Conservation (phyloP, 805 yeast species). For the Hanseniaspora nectarophila region DNA sequence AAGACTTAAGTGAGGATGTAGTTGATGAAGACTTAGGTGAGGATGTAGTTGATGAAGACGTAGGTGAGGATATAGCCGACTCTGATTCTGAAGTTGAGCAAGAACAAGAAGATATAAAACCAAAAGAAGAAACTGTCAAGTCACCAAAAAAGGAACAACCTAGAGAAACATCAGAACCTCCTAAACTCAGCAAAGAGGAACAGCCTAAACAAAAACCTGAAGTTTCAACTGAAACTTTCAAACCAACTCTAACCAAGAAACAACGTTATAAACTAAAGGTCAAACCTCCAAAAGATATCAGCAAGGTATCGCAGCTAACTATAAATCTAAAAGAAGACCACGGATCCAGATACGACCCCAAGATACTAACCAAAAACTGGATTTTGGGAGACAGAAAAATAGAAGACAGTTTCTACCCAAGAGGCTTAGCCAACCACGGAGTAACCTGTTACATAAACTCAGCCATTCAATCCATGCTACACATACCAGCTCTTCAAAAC, state of each 20-base stretch:
- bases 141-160: slow-evolving; percentile 14
- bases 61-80: slow-evolving; percentile 18
- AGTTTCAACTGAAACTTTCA: background rate
- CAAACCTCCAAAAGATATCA: background rate
- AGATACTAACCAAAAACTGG: slow-evolving; percentile 63
- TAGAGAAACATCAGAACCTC: slow-evolving; percentile 14
- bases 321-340: slow-evolving; percentile 41
- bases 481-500: slow-evolving; percentile 81
- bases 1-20: slow-evolving; percentile 23
- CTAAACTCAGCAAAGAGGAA: background rate
- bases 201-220: background rate
- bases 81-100: background rate
- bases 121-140: background rate
- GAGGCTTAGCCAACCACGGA: slow-evolving; percentile 77
- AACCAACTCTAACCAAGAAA: background rate
- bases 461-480: slow-evolving; percentile 82
- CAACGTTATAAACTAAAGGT: slow-evolving; percentile 4
- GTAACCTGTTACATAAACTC: slow-evolving; percentile 96
- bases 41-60: slow-evolving; percentile 23
- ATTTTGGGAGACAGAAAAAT: slow-evolving; percentile 33
- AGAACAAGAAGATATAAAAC: slow-evolving; percentile 14
- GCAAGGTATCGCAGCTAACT: slow-evolving; percentile 12
- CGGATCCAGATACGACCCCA: slow-evolving; percentile 47
- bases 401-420: slow-evolving; percentile 33
- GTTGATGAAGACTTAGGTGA: slow-evolving; percentile 25